Percentiles rank a stretch among this genome's conserved stretches.
phyloP scores from a whole-genome alignment of 441 rosid genomes.

The Erysimum cheiri region DNA sequence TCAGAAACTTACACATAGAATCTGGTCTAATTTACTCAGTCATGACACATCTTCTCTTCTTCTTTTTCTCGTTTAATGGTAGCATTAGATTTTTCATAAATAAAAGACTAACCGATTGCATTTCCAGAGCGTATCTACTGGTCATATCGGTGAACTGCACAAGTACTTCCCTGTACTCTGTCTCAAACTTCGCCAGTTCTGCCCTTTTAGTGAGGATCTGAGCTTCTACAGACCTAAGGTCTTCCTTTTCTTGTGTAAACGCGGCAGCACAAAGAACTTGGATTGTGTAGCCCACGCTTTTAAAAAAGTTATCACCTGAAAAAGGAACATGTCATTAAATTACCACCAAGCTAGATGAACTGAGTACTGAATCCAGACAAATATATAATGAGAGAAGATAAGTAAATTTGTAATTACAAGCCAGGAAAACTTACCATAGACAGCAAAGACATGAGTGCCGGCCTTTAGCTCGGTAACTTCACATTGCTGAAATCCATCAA shows the following conservation, averaged over 20 bases:
- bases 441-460: conserved; percentile 85
- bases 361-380: conserved; percentile 22
- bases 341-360: conserved; percentile 30
- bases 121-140: conserved; percentile 82
- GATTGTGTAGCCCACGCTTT: conserved; percentile 80
- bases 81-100: background rate
- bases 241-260: conserved; percentile 71
- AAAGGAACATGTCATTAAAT: conserved; percentile 32
- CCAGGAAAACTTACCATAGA: conserved; percentile 70
- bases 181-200: conserved; percentile 87
- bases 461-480: conserved; percentile 87
- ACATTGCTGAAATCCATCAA: conserved; percentile 95
- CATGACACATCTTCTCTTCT: conserved; percentile 7
- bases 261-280: conserved; percentile 86
- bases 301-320: conserved; percentile 93
- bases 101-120: conserved; percentile 74
- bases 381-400: background rate
- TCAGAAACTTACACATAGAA: conserved; percentile 1
- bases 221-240: conserved; percentile 82
- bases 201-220: conserved; percentile 78
- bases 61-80: background rate
- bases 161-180: conserved; percentile 91
- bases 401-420: conserved; percentile 10
- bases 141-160: conserved; percentile 92
- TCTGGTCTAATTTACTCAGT: conserved; percentile 4